These are phyloP conservation scores for Cylindrodendrum hubeiense DNA, from an alignment of 2,329 filamentous ascomycete species.

Conservation along the genomic window DNA sequence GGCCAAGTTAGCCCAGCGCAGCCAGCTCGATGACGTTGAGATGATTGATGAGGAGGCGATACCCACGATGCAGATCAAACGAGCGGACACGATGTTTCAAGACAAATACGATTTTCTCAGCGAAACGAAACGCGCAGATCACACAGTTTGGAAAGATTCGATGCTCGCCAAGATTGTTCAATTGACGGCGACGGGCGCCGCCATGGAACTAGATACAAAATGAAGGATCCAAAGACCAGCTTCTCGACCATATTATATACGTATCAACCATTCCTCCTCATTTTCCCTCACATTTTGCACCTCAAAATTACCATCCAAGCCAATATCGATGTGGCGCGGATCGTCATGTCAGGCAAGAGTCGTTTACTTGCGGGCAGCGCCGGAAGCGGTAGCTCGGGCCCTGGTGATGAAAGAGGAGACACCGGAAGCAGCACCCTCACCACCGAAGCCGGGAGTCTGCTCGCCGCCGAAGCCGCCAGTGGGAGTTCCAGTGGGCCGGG, in stretches of 20 bases:
- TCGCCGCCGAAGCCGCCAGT: constrained; percentile 10
- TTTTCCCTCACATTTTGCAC: constrained; percentile 13
- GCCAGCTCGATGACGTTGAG: constrained; percentile 51
- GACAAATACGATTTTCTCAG: constrained; percentile 79
- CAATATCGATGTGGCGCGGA: constrained; percentile 11
- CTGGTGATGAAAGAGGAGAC: constrained; percentile 27
- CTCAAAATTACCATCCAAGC: constrained; percentile 29
- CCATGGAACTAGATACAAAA: constrained; percentile 53
- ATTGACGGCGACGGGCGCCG: constrained; percentile 41
- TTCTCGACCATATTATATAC: constrained; percentile 42
- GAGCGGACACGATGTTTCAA: constrained; percentile 79
- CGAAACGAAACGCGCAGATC: constrained; percentile 71
- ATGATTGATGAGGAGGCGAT: constrained; percentile 49
- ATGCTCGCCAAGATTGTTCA: constrained; percentile 70
- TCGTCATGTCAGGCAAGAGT: constrained; percentile 1
- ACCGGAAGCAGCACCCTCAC: not conserved
- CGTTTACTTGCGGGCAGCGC: constrained; percentile 4
- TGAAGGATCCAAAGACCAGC: constrained; percentile 39
- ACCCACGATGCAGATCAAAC: constrained; percentile 57
- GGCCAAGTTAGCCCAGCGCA: constrained; percentile 49
- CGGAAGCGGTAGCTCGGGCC: constrained; percentile 13
- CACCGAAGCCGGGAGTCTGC: not conserved
- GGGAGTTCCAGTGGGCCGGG: not conserved
- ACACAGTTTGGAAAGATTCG: constrained; percentile 71
- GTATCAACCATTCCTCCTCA: constrained; percentile 27